These are phyloP conservation scores for Allium fistulosum DNA, from an alignment of 106 monocot species.

Conservation along the genomic window DNA sequence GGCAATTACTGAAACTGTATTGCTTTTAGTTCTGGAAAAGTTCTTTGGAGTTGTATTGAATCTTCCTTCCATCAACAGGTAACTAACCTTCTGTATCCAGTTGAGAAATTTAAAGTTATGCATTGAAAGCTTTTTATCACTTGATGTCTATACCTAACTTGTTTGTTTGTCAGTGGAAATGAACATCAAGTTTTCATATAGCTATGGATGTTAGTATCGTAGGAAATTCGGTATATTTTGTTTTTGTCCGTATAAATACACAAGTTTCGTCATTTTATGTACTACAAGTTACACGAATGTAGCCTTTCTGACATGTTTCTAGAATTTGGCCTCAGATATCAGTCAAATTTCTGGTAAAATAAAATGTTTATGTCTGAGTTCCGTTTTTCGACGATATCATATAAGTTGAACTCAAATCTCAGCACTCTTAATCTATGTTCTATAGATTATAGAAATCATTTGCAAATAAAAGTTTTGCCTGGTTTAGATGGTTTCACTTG, in stretches of 20 bases:
- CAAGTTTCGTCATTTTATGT: background rate
- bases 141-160: background rate
- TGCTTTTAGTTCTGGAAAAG: slow-evolving; percentile 62
- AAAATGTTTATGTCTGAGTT: too few species aligned
- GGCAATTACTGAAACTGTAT: slow-evolving; percentile 42
- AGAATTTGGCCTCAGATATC: too few species aligned
- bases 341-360: too few species aligned
- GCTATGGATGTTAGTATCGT: background rate
- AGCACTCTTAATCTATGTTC: too few species aligned
- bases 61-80: slow-evolving; percentile 88
- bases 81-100: background rate
- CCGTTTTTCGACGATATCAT: too few species aligned
- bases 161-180: too few species aligned
- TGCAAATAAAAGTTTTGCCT: too few species aligned
- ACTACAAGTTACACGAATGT: background rate
- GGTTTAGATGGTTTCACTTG: too few species aligned
- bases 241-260: background rate
- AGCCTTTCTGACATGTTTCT: background rate
- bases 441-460: too few species aligned
- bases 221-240: too few species aligned
- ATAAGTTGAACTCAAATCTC: too few species aligned
- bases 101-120: background rate
- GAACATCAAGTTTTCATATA: too few species aligned
- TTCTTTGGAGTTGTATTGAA: slow-evolving; percentile 81
- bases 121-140: background rate